Conservation (phyloP, 2,329 filamentous ascomycete genomes). For the Ciborinia camelliae region DNA sequence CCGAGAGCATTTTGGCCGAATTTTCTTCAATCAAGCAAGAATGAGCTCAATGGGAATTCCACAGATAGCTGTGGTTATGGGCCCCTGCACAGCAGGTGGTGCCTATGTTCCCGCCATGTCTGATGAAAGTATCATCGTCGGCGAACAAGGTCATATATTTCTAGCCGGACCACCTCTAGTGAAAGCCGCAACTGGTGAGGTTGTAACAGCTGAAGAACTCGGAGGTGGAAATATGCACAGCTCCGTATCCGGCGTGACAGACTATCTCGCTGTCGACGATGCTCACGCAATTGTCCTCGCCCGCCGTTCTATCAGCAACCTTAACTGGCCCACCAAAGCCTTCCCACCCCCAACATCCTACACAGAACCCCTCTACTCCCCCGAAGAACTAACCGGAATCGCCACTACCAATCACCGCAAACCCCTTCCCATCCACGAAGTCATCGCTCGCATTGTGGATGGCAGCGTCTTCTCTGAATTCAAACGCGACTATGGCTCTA, state of each 20-base stretch:
- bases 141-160: constrained; percentile 96
- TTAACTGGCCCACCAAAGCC: constrained; percentile 72
- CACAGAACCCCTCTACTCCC: constrained; percentile 75
- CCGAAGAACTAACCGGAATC: constrained; percentile 79
- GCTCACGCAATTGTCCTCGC: constrained; percentile 86
- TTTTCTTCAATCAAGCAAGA: constrained; percentile 96
- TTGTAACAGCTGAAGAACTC: constrained; percentile 84
- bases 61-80: constrained; percentile 95
- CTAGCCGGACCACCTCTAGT: constrained; percentile 91
- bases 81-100: constrained; percentile 90
- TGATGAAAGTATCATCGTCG: constrained; percentile 95
- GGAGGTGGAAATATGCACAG: constrained; percentile 88
- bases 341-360: constrained; percentile 47
- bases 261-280: constrained; percentile 93
- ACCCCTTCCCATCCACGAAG: constrained; percentile 80
- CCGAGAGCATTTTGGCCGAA: constrained; percentile 86
- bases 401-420: constrained; percentile 85
- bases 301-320: constrained; percentile 76
- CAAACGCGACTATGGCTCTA: constrained; percentile 85
- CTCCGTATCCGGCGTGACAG: constrained; percentile 86
- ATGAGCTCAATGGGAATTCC: constrained; percentile 89
- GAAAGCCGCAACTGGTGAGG: constrained; percentile 92
- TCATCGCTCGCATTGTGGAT: constrained; percentile 91
- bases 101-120: constrained; percentile 97
- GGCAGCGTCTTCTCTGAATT: constrained; percentile 89